These are phyloP conservation scores for Hibiscus syriacus DNA, from an alignment of 345 rosid species.

Conservation along the genomic window DNA sequence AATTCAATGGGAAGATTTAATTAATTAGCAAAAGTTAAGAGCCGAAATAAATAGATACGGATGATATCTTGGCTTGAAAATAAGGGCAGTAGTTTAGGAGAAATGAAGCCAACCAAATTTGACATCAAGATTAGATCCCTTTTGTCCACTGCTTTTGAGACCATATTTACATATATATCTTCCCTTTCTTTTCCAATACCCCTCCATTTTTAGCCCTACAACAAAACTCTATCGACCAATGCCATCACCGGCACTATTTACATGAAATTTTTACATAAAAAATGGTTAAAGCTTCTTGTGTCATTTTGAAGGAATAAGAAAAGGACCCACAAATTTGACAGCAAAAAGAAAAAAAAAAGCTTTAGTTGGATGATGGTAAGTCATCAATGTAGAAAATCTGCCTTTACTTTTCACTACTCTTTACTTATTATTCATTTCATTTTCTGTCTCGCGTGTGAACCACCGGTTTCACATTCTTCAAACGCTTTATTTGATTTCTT, in stretches of 20 bases:
- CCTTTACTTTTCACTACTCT: constrained; percentile 15
- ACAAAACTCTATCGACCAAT: neutral
- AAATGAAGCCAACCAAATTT: constrained; percentile 35
- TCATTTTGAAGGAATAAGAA: constrained; percentile 26
- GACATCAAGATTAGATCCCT: constrained; percentile 41
- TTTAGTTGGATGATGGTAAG: constrained; percentile 15
- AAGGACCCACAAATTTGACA: constrained; percentile 16
- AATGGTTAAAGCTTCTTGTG: neutral
- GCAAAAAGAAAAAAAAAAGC: constrained; percentile 14
- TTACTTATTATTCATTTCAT: neutral
- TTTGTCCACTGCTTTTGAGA: constrained; percentile 55
- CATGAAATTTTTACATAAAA: no score
- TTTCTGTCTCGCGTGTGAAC: constrained; percentile 11
- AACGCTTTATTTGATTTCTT: neutral
- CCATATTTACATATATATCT: constrained; percentile 16
- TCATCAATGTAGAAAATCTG: constrained; percentile 35
- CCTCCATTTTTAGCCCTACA: neutral
- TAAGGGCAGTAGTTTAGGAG: no score
- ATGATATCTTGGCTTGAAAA: constrained; percentile 12
- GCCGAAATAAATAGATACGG: neutral
- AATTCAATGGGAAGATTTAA: neutral
- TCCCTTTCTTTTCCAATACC: no score
- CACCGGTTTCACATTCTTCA: constrained; percentile 13
- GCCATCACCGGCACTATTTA: neutral
- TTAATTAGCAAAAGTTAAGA: neutral